Percentiles rank a stretch among this genome's conserved stretches.
phyloP scores from a whole-genome alignment of 2,329 filamentous ascomycete genomes.

The Aureobasidium vineae region DNA sequence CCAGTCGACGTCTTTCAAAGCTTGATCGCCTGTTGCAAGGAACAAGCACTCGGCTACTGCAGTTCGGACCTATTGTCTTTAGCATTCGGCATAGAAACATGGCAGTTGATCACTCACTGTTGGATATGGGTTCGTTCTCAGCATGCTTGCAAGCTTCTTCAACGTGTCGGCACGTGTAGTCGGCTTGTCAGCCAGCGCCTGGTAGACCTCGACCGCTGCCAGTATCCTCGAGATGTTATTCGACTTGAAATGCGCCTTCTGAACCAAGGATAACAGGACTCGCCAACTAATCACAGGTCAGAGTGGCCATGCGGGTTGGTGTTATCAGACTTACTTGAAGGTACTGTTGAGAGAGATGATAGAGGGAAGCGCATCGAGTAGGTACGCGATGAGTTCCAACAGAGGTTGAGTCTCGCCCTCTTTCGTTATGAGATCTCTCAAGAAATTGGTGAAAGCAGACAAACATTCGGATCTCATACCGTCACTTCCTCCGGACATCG shows the following conservation, averaged over 20 bases:
- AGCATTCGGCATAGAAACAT: background rate
- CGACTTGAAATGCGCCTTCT: constrained; percentile 79
- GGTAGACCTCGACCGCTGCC: constrained; percentile 77
- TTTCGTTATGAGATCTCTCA: constrained; percentile 27
- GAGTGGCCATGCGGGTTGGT: constrained; percentile 1
- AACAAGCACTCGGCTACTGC: constrained; percentile 46
- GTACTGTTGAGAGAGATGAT: constrained; percentile 15
- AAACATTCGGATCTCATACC: constrained; percentile 29
- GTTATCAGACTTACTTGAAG: constrained; percentile 56
- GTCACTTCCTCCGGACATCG: constrained; percentile 32
- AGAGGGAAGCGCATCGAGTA: constrained; percentile 49
- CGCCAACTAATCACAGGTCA: constrained; percentile 47
- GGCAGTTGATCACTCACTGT: constrained; percentile 50
- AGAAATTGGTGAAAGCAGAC: constrained; percentile 31
- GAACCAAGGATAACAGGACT: constrained; percentile 65
- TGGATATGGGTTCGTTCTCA: constrained; percentile 76
- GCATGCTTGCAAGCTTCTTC: constrained; percentile 68
- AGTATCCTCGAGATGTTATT: constrained; percentile 78
- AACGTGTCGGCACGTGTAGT: constrained; percentile 56
- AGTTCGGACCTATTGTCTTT: constrained; percentile 50
- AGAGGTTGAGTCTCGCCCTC: constrained; percentile 27
- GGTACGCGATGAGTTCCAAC: constrained; percentile 72
- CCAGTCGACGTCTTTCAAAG: constrained; percentile 33
- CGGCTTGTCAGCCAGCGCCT: constrained; percentile 60
- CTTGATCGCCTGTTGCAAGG: constrained; percentile 39